Base-by-base conservation (phyloP, 176 grass and related monocot genomes). In the Aechmea fasciata region DNA sequence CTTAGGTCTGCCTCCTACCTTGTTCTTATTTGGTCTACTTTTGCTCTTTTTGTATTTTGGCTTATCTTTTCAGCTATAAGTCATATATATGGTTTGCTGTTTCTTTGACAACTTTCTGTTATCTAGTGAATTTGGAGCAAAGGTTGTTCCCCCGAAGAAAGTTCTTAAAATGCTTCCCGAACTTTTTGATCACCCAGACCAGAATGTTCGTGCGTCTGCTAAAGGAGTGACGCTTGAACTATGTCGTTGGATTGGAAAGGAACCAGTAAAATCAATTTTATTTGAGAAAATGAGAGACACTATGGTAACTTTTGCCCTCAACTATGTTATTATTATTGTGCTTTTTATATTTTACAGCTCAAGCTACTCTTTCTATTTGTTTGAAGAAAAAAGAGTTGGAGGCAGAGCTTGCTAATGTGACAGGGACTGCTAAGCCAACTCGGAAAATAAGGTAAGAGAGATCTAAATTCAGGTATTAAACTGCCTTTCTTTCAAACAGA, bases 201-300 rank as follows among this genome's bases (percentile, higher is more conserved):
- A 99, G 79, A 99, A 99, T 54, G 95, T 99, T 26, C 86, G 95
- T 47, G 90, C 95, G 79, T 99, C 82, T 83, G 90, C 95, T 15
- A 99, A 99, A 80, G 95, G 95, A 3, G 72, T 99, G 75, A 99
- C 95, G 0, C 95, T 99, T 51, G 95, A 99, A 52, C 84, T 99
- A 61, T 99, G 95, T 73, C 79, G 95, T 29, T 99, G 95, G 95
- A 99, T 99, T 71, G 95, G 95, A 50, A 99, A 90, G 77, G 95
- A 99, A 50, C 84, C 95, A 72, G 95, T 94, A 48, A 99, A 99
- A 68, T 77, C 95, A 57, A 93, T 99, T 82, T 87, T 99, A 65
- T 88, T 99, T 68, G 95, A 99, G 67, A 99, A 99, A 78, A 99
- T 99, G 95, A 81, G 95, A 71, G 95, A 94, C 77, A 99, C 95